A percentile compares a stretch with the other conserved stretches of the same genome.
phyloP scores from a whole-genome alignment of 2,329 filamentous ascomycete genomes.

The Aspergillus persii region DNA sequence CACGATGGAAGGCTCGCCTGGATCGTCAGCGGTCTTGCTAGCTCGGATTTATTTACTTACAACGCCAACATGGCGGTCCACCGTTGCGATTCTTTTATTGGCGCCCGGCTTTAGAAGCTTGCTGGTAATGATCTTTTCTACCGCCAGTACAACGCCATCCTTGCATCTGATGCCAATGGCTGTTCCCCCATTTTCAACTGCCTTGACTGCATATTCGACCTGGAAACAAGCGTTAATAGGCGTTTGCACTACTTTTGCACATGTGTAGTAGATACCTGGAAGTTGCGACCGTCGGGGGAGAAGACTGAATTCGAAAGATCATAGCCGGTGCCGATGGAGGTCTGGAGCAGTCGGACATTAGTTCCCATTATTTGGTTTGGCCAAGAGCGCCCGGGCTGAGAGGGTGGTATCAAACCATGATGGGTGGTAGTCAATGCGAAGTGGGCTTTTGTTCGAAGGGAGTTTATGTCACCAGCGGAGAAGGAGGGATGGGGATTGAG shows the following conservation, averaged over 20 bases:
- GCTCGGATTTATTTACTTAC: slow-evolving; percentile 54
- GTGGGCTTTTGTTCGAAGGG: too few relatives aligned
- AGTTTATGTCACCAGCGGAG: neutral
- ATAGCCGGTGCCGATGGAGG: slow-evolving; percentile 99
- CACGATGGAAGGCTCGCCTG: neutral
- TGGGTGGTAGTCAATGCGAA: neutral
- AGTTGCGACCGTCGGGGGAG: slow-evolving; percentile 97
- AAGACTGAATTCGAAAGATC: slow-evolving; percentile 99
- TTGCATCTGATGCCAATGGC: slow-evolving; percentile 95
- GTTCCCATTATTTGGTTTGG: neutral
- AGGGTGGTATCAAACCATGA: slow-evolving; percentile 21
- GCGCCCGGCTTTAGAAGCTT: slow-evolving; percentile 92
- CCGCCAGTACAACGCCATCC: slow-evolving; percentile 91
- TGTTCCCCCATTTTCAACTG: slow-evolving; percentile 96
- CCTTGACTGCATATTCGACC: slow-evolving; percentile 96
- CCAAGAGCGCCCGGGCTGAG: neutral
- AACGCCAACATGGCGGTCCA: slow-evolving; percentile 90
- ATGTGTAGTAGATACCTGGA: slow-evolving; percentile 63
- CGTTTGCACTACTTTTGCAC: neutral
- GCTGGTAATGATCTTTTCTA: slow-evolving; percentile 94
- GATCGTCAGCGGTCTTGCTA: neutral
- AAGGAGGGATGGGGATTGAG: neutral
- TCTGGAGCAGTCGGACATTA: slow-evolving; percentile 54
- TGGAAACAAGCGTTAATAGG: slow-evolving; percentile 29
- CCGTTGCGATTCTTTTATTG: slow-evolving; percentile 94